Conservation (phyloP, 371 early-diverging fungal genomes). For the Funneliformis caledonium region DNA sequence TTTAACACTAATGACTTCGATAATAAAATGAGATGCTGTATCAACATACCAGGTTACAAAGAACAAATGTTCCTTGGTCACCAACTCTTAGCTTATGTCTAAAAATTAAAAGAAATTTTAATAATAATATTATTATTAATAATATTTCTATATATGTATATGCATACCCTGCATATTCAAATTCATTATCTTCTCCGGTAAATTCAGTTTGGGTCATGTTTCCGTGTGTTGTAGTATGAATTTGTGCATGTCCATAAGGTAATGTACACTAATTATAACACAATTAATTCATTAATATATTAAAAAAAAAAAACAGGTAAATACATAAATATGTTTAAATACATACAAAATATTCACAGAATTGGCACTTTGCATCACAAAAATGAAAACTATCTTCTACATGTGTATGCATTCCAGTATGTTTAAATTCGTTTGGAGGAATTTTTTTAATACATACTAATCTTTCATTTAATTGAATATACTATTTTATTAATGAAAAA, state of each 20-base stretch:
- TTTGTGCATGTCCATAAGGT: constrained; percentile 39
- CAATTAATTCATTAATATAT: neutral
- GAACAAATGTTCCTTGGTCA: constrained; percentile 29
- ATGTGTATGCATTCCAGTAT: constrained; percentile 41
- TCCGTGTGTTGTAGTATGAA: constrained; percentile 42
- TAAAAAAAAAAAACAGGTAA: neutral
- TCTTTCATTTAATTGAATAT: constrained; percentile 36
- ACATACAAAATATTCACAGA: constrained; percentile 37
- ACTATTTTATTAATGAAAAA: constrained; percentile 13
- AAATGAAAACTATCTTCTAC: constrained; percentile 33
- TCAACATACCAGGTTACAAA: constrained; percentile 24
- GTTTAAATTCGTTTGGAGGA: constrained; percentile 40
- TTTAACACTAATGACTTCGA: neutral
- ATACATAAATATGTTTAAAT: neutral
- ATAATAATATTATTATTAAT: neutral
- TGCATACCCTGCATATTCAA: constrained; percentile 1
- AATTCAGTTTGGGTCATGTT: constrained; percentile 33
- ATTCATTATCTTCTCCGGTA: neutral
- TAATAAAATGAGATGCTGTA: neutral
- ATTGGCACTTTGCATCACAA: constrained; percentile 41
- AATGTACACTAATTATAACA: constrained; percentile 18
- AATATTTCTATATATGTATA: neutral
- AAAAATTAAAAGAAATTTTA: neutral
- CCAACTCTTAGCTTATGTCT: constrained; percentile 26
- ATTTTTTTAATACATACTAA: constrained; percentile 41